phyloP scores from a whole-genome alignment of 495 filamentous ascomycete genomes.

The Lichenothelia convexa region DNA sequence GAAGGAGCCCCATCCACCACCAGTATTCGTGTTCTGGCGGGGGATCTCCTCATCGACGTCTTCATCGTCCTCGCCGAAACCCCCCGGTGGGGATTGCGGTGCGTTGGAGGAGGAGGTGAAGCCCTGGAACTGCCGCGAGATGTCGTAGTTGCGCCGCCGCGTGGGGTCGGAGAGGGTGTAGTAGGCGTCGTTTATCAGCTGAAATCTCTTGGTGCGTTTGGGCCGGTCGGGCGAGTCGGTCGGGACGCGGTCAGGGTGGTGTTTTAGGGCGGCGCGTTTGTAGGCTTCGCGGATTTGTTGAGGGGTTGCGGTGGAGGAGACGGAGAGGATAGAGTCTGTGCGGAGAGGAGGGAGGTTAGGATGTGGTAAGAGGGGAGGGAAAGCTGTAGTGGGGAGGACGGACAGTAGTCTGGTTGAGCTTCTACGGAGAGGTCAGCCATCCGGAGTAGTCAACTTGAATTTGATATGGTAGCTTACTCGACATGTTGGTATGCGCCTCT shows the following conservation, averaged over 20 bases:
- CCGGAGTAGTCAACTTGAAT: no score
- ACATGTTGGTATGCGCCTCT: no score
- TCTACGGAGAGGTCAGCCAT: no score
- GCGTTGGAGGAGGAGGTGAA: conserved; percentile 21
- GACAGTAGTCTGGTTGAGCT: no score
- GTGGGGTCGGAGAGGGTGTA: conserved; percentile 72
- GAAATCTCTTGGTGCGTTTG: conserved; percentile 76
- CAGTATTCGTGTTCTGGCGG: conserved; percentile 6
- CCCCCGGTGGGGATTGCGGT: conserved; percentile 1
- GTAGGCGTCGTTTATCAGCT: conserved; percentile 95
- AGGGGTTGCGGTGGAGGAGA: conserved; percentile 53
- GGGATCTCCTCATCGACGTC: conserved; percentile 43
- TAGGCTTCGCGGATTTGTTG: conserved; percentile 89
- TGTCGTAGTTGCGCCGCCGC: conserved; percentile 79
- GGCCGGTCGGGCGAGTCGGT: conserved; percentile 66
- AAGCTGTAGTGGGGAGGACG: no score
- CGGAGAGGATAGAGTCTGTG: conserved; percentile 50
- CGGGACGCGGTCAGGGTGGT: conserved; percentile 84
- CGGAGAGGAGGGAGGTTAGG: background rate
- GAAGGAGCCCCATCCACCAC: conserved; percentile 36
- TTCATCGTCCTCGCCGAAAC: conserved; percentile 27
- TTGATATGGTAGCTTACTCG: no score
- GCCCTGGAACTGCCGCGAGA: conserved; percentile 36
- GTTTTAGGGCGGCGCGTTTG: conserved; percentile 90
- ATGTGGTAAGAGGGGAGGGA: no score